phyloP scores from a whole-genome alignment of 768 basidiomycete genomes.

The Sarcomyxa edulis region DNA sequence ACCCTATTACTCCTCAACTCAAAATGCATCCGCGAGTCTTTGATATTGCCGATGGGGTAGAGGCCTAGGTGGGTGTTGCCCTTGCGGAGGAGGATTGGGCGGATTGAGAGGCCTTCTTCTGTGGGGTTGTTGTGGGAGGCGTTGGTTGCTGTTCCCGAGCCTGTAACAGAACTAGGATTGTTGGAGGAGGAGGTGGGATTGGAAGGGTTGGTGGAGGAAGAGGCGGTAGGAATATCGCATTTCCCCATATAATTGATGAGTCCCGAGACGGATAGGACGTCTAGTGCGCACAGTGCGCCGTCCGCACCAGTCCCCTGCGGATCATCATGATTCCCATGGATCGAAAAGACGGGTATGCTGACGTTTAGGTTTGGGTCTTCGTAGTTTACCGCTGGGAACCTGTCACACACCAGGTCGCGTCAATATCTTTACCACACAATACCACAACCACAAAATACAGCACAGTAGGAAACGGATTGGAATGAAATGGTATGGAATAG shows the following conservation, averaged over 20 bases:
- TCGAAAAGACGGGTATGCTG: slow-evolving; percentile 95
- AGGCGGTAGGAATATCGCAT: slow-evolving; percentile 72
- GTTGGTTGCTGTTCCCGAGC: slow-evolving; percentile 57
- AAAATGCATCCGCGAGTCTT: slow-evolving; percentile 94
- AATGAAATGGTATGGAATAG: no score
- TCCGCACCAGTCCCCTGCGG: slow-evolving; percentile 94
- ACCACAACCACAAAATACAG: no score
- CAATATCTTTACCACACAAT: no score
- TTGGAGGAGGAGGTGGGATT: background rate
- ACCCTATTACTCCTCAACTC: slow-evolving; percentile 93
- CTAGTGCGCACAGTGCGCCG: slow-evolving; percentile 93
- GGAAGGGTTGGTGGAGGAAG: no score
- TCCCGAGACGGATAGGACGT: slow-evolving; percentile 90
- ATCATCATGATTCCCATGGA: slow-evolving; percentile 99
- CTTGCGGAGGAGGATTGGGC: slow-evolving; percentile 87
- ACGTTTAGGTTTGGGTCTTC: slow-evolving; percentile 96
- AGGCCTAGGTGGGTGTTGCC: slow-evolving; percentile 84
- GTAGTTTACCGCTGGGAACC: slow-evolving; percentile 95
- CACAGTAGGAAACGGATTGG: no score
- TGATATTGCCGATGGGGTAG: slow-evolving; percentile 96
- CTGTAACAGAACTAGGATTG: background rate
- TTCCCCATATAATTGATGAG: slow-evolving; percentile 98
- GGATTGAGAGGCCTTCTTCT: slow-evolving; percentile 76
- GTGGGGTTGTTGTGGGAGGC: slow-evolving; percentile 82
- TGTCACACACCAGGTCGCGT: slow-evolving; percentile 25